Evolutionary conservation across 257 asterid genomes (phyloP), one percentile per base, ranked within the genome.

Genomic region (Knoxia roxburghii): DNA sequence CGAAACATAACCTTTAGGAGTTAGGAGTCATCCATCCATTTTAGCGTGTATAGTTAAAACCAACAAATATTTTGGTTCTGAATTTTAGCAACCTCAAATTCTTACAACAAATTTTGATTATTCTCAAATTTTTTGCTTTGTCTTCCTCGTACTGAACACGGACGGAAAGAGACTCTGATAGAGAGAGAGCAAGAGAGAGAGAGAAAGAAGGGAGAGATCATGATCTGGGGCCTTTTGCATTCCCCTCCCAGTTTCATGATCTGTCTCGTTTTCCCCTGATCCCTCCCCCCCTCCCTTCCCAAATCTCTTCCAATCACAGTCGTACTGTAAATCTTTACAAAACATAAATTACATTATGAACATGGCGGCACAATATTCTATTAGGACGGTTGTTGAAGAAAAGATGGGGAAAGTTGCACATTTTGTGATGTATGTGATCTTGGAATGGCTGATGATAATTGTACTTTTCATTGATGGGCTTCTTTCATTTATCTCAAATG

Each of bases 361-460:
- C 24, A 41, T 63, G 30, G 54, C 68, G 64, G 20, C 65, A 30
- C 64, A 50, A 24, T 72, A 79, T 8, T 72, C 78, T 11, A 73
- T 86, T 64, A 68, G 73, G 59, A 5, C 56, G 23, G 82, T 76
- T 14, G 78, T 89, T 6, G 97, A 87, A 72, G 76, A 83, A 60
- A 83, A 83, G 54, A 49, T 86, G 52, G 97, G 98, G 11, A 72
- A 70, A 27, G 68, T 87, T 15, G 83, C 89, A 5, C 72, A 84
- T 68, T 86, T 91, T 80, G 23, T 87, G 75, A 35, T 89, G 59
- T 89, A 83, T 56, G 89, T 79, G 27, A 14, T 84, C 32, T 78
- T 94, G 8, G 99, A 94, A 79, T 87, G 95, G 87, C 48, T 83
- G 21, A 71, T 94, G 65, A 90, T 91, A 46, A 55, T 89, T 58